Conservation (phyloP, 176 grass and related monocot genomes). For the Aegilops umbellulata region DNA sequence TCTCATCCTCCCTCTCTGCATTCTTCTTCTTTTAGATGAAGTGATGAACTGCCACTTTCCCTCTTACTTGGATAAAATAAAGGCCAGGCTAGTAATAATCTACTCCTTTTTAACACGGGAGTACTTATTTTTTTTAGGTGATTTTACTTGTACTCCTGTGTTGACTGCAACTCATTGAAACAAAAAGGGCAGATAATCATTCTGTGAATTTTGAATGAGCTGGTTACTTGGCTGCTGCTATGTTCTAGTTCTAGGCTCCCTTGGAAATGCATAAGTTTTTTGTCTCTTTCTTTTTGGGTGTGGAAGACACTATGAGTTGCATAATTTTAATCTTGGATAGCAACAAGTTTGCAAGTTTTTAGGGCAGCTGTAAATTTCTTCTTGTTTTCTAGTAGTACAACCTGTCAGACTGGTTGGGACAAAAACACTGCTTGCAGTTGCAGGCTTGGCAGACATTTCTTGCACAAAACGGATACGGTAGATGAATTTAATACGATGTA, state of each 20-base stretch:
- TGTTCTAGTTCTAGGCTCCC: background rate
- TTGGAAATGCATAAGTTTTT: constrained; percentile 11
- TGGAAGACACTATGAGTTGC: background rate
- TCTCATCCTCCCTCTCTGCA: background rate
- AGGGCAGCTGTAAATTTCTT: background rate
- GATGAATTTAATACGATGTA: background rate
- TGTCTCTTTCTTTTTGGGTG: background rate
- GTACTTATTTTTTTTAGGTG: too few relatives aligned
- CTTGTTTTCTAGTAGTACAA: background rate
- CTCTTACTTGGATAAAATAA: background rate
- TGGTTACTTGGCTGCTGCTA: background rate
- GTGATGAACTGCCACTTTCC: background rate
- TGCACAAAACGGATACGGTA: background rate
- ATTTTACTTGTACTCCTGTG: background rate
- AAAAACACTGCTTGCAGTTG: background rate
- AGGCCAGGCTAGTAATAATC: too few relatives aligned
- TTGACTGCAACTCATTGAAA: background rate
- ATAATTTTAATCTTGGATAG: background rate
- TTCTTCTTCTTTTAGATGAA: background rate
- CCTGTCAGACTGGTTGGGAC: background rate
- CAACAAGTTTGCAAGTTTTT: background rate
- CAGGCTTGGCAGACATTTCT: constrained; percentile 10
- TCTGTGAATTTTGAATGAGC: background rate
- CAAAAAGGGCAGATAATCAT: background rate
- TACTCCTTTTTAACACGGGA: too few relatives aligned